Base-by-base conservation (phyloP, 352 stramenopile species). In the Phytopythium helicoides region DNA sequence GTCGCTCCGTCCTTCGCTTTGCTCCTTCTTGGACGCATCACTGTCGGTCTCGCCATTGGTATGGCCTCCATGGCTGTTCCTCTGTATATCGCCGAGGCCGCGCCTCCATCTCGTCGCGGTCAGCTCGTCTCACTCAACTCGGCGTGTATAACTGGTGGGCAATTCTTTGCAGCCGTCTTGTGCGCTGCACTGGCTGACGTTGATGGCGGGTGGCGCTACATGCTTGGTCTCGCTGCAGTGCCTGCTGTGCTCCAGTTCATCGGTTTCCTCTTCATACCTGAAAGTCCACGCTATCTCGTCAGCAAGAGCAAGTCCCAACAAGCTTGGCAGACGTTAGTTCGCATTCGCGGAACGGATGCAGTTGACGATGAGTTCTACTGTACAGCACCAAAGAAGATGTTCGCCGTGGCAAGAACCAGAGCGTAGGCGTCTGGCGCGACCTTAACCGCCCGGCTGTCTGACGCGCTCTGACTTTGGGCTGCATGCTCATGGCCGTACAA, bases 31-130 rank as follows among this genome's bases (percentile, higher is more conserved):
- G 81, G 81, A 1, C 66, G 81, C 18, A 50, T 90, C 18, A 42
- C 81, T 14, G 77, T 92, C 6, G 81, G 81, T 8, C 6, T 89
- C 26, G 81, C 63, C 22, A 82, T 92, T 37, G 81, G 81, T 36
- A 71, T 79, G 48, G 86, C 77, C 8, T 92, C 81, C 37, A 87
- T 86, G 73, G 85, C 71, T 28, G 76, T 92, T 23, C 81, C 81
- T 41, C 64, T 92, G 12, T 92, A 92, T 49, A 88, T 92, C 48
- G 79, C 81, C 25, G 81, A 92, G 51, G 75, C 78, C 7, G 89
- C 81, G 12, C 79, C 81, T 0, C 70, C 81, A 9, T 59, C 83
- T 19, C 73, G 82, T 18, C 79, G 81, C 35, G 83, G 83, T 0
- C 74, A 64, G 6, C 62, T 92, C 21, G 79, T 92, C 15, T 90